These are phyloP conservation scores for Russula compacta DNA, from an alignment of 768 basidiomycete species.

Conservation along the genomic window DNA sequence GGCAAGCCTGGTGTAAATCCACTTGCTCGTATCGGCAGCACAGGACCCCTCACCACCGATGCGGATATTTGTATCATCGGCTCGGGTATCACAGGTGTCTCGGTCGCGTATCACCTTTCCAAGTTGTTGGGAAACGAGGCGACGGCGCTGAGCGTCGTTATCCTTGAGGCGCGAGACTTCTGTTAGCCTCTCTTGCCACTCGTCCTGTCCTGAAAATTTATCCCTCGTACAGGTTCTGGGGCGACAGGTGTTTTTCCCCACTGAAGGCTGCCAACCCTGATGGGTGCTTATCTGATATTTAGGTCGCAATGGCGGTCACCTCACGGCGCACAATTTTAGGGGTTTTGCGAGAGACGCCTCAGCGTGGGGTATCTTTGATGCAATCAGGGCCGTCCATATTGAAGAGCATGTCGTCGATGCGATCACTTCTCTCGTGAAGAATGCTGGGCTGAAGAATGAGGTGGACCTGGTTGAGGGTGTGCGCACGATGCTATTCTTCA, in stretches of 20 bases:
- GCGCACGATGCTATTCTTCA: constrained; percentile 42
- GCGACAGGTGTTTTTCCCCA: constrained; percentile 49
- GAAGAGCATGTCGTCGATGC: constrained; percentile 47
- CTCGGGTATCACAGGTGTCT: constrained; percentile 70
- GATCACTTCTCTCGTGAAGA: constrained; percentile 41
- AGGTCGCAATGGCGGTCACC: constrained; percentile 78
- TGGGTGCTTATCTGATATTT: not conserved
- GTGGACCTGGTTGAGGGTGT: constrained; percentile 59
- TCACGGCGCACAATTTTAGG: constrained; percentile 42
- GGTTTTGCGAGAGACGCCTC: constrained; percentile 34
- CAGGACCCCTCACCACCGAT: constrained; percentile 44
- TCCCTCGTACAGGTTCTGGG: constrained; percentile 45
- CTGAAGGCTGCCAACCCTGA: not conserved
- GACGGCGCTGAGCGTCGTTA: constrained; percentile 39
- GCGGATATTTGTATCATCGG: constrained; percentile 76
- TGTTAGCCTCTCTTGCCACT: constrained; percentile 40
- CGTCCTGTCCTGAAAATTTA: not conserved
- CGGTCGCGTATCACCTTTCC: constrained; percentile 64
- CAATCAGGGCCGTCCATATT: constrained; percentile 41
- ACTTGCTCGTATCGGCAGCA: constrained; percentile 56
- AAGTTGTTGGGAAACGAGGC: constrained; percentile 20
- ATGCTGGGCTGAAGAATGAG: constrained; percentile 33
- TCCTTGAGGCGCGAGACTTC: constrained; percentile 82
- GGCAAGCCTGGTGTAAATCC: constrained; percentile 51
- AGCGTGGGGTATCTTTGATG: constrained; percentile 44